Evolutionary conservation across 2,329 filamentous ascomycete genomes (phyloP), one percentile per base, ranked within the genome.

Genomic region (Fusarium subtropicale): DNA sequence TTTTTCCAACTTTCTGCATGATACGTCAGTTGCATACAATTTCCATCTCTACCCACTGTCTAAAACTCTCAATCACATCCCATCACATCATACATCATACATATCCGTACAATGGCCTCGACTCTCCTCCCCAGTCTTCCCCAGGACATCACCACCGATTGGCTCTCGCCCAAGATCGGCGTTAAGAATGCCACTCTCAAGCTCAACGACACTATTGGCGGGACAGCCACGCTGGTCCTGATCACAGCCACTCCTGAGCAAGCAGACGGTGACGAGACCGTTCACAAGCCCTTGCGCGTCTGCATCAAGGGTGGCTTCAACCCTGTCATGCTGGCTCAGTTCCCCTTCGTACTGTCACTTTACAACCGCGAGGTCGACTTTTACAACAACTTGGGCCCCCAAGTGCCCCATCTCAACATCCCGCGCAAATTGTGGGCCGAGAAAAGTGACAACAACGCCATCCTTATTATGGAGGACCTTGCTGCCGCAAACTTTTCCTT

Each of bases 291-390:
- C 5, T 16, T 62, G 3, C 42, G 33, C 9, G 12, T 64, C 13
- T 64, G 60, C 38, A 46, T 64, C 44, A 64, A 64, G 44, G 60
- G 60, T 50, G 60, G 60, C 4, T 63, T 64, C 57, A 62, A 64
- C 33, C 60, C 60, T 30, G 28, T 44, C 11, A 62, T 64, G 44
- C 22, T 64, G 15, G 26, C 58, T 4, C 44, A 50, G 7, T 50
- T 62, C 22, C 58, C 60, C 11, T 64, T 64, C 38, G 62, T 64
- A 31, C 28, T 62, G 5, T 56, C 57, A 8, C 57, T 64, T 34
- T 64, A 64, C 33, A 50, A 39, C 4, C 50, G 57, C 10, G 60
- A 64, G 28, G 60, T 63, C 5, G 60, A 64, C 44, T 64, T 64
- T n/a, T 64, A 64, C 30, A 62, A 64, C 22, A 44, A 51, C 4